Base-by-base conservation (phyloP, 2,329 filamentous ascomycete genomes). In the Stylonectria norvegica region DNA sequence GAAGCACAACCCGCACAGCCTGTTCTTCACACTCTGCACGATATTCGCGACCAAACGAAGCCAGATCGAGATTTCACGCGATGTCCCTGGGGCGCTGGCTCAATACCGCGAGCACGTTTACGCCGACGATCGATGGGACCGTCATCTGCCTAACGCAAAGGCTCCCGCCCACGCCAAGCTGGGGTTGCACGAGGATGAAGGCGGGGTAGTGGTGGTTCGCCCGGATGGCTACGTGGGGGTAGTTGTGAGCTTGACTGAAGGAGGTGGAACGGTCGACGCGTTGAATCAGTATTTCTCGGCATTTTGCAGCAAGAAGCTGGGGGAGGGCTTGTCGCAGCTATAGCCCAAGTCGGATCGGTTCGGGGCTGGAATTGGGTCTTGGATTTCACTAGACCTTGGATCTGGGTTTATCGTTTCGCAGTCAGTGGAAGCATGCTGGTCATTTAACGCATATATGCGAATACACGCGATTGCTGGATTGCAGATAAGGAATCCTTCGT, bases 191-290 rank as follows among this genome's bases (percentile, higher is more conserved):
- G 71, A 84, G 56, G 79, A 86, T 46, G 75, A 70, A 46, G 89
- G 89, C 9, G 89, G 85, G 41, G 78, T 95, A 2, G 83, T 94
- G 2, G 85, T 95, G 8, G 86, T 94, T 6, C 71, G 89, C 31
- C 89, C 90, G 0, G 89, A 95, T 62, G 89, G 89, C 6, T 93
- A 95, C 62, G 84, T 95, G 19, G 87, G 85, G 16, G 76, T 87
- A 46, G 85, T 89, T 4, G 78, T 86, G 9, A 74, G 74, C 53
- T 68, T 96, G 16, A 82, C 78, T 2, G 84, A 91, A 62, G 90
- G 89, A 1, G 79, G 67, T 42, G 87, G 81, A 12, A 95, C 89
- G 0, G 81, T 87, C 1, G 86, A 94, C 55, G 87, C 83, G 12
- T 68, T 96, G 53, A 87, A 96, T 58, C 73, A 77, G 48, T 96